Conservation (phyloP, 2,329 filamentous ascomycete genomes). For the Grosmannia huntii region DNA sequence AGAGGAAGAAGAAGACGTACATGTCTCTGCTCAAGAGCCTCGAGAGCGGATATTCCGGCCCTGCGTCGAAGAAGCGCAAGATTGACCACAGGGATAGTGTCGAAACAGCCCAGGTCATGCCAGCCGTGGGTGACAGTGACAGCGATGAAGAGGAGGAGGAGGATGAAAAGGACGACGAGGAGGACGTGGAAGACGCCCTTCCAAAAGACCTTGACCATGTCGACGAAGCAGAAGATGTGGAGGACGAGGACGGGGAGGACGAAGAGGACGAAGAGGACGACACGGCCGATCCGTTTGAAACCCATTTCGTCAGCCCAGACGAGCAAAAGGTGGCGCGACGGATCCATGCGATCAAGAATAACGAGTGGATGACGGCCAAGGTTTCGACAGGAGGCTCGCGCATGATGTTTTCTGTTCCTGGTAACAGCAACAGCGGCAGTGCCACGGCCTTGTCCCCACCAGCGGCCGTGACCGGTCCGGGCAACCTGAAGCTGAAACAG, state of each 20-base stretch:
- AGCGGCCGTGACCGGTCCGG: conserved; percentile 24
- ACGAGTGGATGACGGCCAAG: conserved; percentile 39
- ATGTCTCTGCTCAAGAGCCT: conserved; percentile 46
- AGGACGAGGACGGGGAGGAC: conserved; percentile 25
- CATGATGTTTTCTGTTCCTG: conserved; percentile 33
- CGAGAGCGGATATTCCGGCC: conserved; percentile 29
- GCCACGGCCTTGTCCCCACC: conserved; percentile 16
- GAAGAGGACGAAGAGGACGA: conserved; percentile 33
- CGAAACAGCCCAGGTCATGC: conserved; percentile 6
- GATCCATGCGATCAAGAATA: conserved; percentile 35
- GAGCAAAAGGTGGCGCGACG: conserved; percentile 43
- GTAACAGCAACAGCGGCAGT: conserved; percentile 20
- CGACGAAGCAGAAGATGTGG: background rate
- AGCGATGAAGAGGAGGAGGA: conserved; percentile 2
- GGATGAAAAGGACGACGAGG: conserved; percentile 8
- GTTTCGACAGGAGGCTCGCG: conserved; percentile 32
- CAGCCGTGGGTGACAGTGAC: background rate
- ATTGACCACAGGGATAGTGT: conserved; percentile 25
- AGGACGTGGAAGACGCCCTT: conserved; percentile 4
- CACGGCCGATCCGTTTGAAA: conserved; percentile 59
- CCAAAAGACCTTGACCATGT: conserved; percentile 18
- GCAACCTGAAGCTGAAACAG: conserved; percentile 53
- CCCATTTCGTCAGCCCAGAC: conserved; percentile 62
- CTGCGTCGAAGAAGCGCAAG: conserved; percentile 42
- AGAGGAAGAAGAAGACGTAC: conserved; percentile 28